phyloP scores from a whole-genome alignment of 208 protist species.

The Acanthamoeba lugdunensis region DNA sequence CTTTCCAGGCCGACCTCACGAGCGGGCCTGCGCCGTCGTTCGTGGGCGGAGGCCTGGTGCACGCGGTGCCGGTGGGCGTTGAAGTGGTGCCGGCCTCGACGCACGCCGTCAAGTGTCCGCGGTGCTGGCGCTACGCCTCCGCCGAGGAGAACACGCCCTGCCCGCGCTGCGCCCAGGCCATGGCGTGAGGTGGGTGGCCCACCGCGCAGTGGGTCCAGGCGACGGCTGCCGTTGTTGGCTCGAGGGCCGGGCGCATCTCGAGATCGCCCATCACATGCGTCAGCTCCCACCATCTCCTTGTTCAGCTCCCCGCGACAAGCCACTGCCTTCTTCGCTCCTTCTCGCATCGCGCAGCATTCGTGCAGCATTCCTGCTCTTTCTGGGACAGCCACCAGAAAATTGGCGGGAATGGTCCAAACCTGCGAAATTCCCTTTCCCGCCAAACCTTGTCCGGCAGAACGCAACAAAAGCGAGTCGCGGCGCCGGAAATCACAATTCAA shows the following conservation, averaged over 20 bases:
- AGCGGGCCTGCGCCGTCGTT: neutral
- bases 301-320: neutral
- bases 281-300: neutral
- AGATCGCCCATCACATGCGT: neutral
- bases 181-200: neutral
- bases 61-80: neutral
- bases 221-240: neutral
- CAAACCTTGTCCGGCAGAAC: neutral
- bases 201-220: neutral
- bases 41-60: slow-evolving; percentile 3
- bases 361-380: neutral
- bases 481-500: neutral
- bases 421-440: neutral
- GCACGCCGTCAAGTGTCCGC: slow-evolving; percentile 16
- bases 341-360: neutral
- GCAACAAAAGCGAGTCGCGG: neutral
- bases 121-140: slow-evolving; percentile 6
- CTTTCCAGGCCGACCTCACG: neutral
- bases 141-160: neutral
- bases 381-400: neutral
- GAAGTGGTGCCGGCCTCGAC: neutral
- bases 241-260: neutral
- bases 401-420: neutral
- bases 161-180: neutral
- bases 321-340: neutral